A percentile compares a stretch with the other conserved stretches of the same genome.
These are phyloP conservation scores for Arthrobotrys iridis DNA, from an alignment of 2,329 filamentous ascomycete species.

Conservation along the genomic window DNA sequence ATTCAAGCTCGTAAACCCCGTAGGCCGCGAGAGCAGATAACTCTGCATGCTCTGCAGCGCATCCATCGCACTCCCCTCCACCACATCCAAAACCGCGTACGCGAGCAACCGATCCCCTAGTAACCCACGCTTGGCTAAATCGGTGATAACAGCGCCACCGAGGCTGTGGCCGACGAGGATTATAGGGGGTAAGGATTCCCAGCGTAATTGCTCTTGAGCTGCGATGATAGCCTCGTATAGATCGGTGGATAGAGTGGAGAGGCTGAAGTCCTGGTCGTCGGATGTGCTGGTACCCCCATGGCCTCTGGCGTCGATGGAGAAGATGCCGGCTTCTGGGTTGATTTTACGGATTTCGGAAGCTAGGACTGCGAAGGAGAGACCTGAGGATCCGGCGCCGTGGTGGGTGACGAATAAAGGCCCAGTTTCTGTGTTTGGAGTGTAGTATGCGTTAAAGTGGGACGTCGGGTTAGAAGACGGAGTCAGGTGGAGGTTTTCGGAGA, in stretches of 20 bases:
- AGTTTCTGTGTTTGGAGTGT: conserved; percentile 79
- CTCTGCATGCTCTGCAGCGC: conserved; percentile 93
- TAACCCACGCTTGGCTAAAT: conserved; percentile 75
- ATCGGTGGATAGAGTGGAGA: conserved; percentile 78
- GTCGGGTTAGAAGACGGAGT: conserved; percentile 63
- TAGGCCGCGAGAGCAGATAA: conserved; percentile 83
- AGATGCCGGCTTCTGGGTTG: conserved; percentile 80
- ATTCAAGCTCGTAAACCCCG: conserved; percentile 78
- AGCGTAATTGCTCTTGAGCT: conserved; percentile 75
- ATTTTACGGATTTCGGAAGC: conserved; percentile 78
- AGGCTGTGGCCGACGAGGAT: conserved; percentile 91
- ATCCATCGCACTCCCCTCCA: conserved; percentile 95
- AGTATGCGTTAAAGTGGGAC: conserved; percentile 79
- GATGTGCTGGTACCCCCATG: conserved; percentile 70
- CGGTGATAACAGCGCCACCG: conserved; percentile 88
- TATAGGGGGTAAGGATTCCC: conserved; percentile 77
- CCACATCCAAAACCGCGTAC: conserved; percentile 91
- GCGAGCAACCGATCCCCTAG: conserved; percentile 78
- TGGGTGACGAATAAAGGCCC: conserved; percentile 91
- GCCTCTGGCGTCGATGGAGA: conserved; percentile 85
- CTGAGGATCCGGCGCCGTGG: conserved; percentile 93
- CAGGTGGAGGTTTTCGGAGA: conserved; percentile 85
- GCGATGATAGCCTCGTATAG: conserved; percentile 66
- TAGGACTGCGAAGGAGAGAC: conserved; percentile 87
- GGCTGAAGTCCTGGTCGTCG: conserved; percentile 70